Percentiles rank a stretch among this genome's conserved stretches.
Conservation (phyloP, 352 stramenopile species). For the Globisporangium abappressorium region DNA sequence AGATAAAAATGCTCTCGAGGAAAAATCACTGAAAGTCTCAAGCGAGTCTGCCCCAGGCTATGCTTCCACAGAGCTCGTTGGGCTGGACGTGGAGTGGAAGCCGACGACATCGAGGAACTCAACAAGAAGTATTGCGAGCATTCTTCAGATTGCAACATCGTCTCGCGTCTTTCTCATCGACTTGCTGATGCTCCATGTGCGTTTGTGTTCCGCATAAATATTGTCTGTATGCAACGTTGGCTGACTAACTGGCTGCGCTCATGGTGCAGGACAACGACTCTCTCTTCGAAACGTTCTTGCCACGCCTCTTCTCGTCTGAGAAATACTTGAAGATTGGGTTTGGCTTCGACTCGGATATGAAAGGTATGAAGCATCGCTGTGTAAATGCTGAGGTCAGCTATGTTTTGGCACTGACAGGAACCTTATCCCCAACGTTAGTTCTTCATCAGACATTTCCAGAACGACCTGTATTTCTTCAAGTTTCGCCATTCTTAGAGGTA, state of each 20-base stretch:
- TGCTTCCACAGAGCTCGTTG: slow-evolving; percentile 22
- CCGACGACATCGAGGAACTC: slow-evolving; percentile 30
- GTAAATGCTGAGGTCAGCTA: neutral
- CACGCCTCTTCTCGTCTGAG: slow-evolving; percentile 30
- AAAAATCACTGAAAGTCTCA: neutral
- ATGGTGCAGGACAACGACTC: slow-evolving; percentile 32
- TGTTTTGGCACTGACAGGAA: neutral
- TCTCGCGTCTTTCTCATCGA: slow-evolving; percentile 55
- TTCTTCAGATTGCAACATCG: slow-evolving; percentile 55
- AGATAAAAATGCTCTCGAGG: neutral
- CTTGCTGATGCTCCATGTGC: slow-evolving; percentile 54
- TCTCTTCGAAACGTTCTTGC: slow-evolving; percentile 50
- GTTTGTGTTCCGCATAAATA: slow-evolving; percentile 6
- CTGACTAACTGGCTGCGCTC: slow-evolving; percentile 1
- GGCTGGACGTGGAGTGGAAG: slow-evolving; percentile 70
- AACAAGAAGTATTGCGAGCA: slow-evolving; percentile 42
- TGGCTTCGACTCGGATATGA: slow-evolving; percentile 65
- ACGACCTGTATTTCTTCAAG: slow-evolving; percentile 27
- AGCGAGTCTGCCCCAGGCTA: neutral
- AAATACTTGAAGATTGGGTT: slow-evolving; percentile 59
- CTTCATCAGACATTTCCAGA: slow-evolving; percentile 69
- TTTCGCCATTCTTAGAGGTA: slow-evolving; percentile 51
- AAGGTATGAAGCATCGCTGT: slow-evolving; percentile 30
- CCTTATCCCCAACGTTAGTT: slow-evolving; percentile 22
- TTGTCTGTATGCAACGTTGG: neutral